These are phyloP conservation scores for Trichoderma orchidacearum DNA, from an alignment of 495 filamentous ascomycete genomes.

Conservation along the genomic window DNA sequence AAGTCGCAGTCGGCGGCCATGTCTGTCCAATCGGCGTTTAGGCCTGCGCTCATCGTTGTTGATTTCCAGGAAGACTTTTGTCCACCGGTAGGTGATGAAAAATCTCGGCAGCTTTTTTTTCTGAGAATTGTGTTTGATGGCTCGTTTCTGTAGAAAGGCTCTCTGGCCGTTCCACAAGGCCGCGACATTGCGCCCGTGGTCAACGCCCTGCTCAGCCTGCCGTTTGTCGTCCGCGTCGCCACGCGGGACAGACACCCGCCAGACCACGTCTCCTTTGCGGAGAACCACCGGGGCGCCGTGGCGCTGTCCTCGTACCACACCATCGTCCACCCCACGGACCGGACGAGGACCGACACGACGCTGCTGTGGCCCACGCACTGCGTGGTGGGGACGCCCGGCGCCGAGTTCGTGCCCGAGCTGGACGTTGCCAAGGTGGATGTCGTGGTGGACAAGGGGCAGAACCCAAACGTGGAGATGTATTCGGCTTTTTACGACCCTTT, in stretches of 20 bases:
- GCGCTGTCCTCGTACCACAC: conserved; percentile 51
- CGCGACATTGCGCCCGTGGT: conserved; percentile 54
- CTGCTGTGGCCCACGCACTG: conserved; percentile 87
- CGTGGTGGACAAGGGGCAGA: conserved; percentile 64
- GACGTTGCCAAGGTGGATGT: conserved; percentile 42
- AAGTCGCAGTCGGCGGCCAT: neutral
- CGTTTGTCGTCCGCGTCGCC: conserved; percentile 62
- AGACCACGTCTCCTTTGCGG: conserved; percentile 81
- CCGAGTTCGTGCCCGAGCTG: conserved; percentile 63
- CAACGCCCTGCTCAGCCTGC: conserved; percentile 60
- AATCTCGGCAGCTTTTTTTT: neutral
- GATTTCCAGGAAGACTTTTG: conserved; percentile 97
- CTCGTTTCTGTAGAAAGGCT: conserved; percentile 46
- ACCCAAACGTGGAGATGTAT: conserved; percentile 76
- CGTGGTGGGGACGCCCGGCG: conserved; percentile 58
- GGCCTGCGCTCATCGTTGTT: conserved; percentile 48
- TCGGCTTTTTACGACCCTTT: conserved; percentile 71
- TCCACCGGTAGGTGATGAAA: conserved; percentile 70
- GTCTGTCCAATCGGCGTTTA: conserved; percentile 9
- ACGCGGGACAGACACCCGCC: conserved; percentile 83
- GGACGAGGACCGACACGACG: conserved; percentile 47
- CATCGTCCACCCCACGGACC: conserved; percentile 55
- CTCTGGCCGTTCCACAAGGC: conserved; percentile 63
- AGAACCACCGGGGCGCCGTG: conserved; percentile 54
- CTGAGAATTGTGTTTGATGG: neutral